A percentile compares a stretch with the other conserved stretches of the same genome.
Conservation (phyloP, 768 basidiomycete species). For the Sarcodon sp. region DNA sequence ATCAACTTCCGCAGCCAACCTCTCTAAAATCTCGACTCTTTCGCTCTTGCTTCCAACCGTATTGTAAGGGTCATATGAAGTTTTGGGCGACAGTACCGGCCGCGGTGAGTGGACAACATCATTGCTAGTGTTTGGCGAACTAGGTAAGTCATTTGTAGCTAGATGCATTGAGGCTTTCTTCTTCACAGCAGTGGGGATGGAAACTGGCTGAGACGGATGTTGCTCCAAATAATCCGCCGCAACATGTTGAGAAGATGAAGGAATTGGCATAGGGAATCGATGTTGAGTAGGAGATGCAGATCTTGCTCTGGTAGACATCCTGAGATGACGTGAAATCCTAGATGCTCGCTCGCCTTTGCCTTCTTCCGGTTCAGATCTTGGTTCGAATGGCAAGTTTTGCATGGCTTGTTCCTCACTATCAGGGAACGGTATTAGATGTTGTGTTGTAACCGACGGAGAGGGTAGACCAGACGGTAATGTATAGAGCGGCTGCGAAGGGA, state of each 20-base stretch:
- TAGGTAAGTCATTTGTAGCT: neutral
- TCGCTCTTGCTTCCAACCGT: conserved; percentile 31
- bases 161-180: conserved; percentile 1
- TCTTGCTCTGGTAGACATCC: conserved; percentile 39
- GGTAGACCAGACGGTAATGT: conserved; percentile 24
- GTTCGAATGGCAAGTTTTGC: neutral
- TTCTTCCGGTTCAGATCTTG: conserved; percentile 28
- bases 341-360: conserved; percentile 50
- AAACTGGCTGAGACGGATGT: neutral
- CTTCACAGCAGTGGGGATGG: neutral
- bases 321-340: conserved; percentile 46
- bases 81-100: conserved; percentile 56
- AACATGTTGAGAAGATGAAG: conserved; percentile 7
- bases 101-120: conserved; percentile 36
- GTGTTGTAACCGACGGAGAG: conserved; percentile 12
- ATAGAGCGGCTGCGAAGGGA: conserved; percentile 18
- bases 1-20: conserved; percentile 52
- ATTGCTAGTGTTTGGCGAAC: neutral
- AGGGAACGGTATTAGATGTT: conserved; percentile 16
- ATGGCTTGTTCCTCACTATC: conserved; percentile 1
- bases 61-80: conserved; percentile 32
- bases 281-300: conserved; percentile 54
- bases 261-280: conserved; percentile 28
- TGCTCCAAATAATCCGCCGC: conserved; percentile 1
- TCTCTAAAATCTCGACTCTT: conserved; percentile 58